Conservation (phyloP, 495 filamentous ascomycete genomes). For the Penicillium goetzii region DNA sequence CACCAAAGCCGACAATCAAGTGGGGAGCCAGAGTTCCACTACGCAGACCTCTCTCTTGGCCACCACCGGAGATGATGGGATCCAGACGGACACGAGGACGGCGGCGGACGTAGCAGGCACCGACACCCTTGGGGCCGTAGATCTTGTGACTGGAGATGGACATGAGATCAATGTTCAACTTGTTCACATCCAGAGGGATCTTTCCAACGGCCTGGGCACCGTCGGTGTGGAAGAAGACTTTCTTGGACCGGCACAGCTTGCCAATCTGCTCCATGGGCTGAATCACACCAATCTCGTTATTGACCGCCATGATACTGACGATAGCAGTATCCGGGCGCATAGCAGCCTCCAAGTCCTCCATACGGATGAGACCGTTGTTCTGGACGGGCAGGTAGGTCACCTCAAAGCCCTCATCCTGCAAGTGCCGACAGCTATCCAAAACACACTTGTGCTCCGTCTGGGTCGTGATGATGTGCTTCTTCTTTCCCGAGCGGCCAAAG, state of each 20-base stretch:
- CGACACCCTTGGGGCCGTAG: conserved; percentile 96
- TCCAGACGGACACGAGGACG: conserved; percentile 91
- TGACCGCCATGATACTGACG: conserved; percentile 98
- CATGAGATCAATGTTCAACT: conserved; percentile 97
- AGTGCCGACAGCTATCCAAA: conserved; percentile 91
- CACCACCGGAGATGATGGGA: conserved; percentile 93
- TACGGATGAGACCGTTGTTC: conserved; percentile 77
- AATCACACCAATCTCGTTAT: conserved; percentile 98
- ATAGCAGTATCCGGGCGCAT: conserved; percentile 89
- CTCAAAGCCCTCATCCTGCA: conserved; percentile 95
- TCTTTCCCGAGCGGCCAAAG: conserved; percentile 89
- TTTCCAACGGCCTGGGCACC: conserved; percentile 96
- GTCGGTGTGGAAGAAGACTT: conserved; percentile 99
- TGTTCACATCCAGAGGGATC: conserved; percentile 94
- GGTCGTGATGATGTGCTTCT: conserved; percentile 95
- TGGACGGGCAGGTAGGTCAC: conserved; percentile 94
- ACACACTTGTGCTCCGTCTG: conserved; percentile 99
- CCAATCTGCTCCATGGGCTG: conserved; percentile 95
- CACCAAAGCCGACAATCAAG: conserved; percentile 88
- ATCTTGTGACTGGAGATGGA: conserved; percentile 99
- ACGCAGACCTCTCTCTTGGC: conserved; percentile 90
- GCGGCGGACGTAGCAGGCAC: conserved; percentile 92
- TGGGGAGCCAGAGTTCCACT: conserved; percentile 93
- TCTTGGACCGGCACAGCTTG: conserved; percentile 84
- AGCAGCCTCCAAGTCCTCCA: conserved; percentile 85